Conservation (phyloP, 2,329 filamentous ascomycete genomes). For the Ophiostoma australiae region DNA sequence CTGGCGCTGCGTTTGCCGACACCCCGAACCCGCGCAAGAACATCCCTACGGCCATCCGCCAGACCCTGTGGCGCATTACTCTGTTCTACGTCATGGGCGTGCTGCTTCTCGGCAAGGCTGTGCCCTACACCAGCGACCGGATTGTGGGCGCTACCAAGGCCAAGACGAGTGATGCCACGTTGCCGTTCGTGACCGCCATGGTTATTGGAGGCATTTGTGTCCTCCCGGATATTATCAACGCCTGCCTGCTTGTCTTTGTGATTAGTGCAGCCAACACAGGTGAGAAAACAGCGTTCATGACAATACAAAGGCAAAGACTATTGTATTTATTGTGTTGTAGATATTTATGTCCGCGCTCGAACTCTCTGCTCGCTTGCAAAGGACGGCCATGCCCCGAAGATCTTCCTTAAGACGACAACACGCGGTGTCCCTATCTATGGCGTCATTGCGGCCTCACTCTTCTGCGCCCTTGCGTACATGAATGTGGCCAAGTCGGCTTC, state of each 20-base stretch:
- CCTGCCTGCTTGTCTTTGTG: conserved; percentile 2
- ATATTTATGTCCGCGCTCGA: not conserved
- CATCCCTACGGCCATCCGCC: not conserved
- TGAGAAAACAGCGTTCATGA: not conserved
- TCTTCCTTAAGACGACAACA: not conserved
- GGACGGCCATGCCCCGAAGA: not conserved
- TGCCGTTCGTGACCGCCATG: not conserved
- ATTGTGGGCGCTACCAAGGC: not conserved
- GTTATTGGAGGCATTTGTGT: not conserved
- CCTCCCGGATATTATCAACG: not conserved
- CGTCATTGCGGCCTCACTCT: not conserved
- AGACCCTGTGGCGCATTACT: conserved; percentile 2
- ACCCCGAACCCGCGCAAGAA: conserved; percentile 9
- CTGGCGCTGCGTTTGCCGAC: not conserved
- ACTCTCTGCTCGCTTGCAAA: not conserved
- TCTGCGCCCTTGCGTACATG: not conserved
- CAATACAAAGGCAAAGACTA: not conserved
- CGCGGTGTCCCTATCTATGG: not conserved
- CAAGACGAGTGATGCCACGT: conserved; percentile 1
- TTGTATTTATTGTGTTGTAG: not conserved
- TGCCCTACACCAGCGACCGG: not conserved
- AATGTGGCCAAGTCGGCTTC: conserved; percentile 3
- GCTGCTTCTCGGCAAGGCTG: not conserved
- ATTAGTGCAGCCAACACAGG: conserved; percentile 5
- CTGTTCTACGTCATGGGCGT: not conserved